Evolutionary conservation across 73 alveolate species (phyloP).

Genomic region (Paramecium biaurelia): DNA sequence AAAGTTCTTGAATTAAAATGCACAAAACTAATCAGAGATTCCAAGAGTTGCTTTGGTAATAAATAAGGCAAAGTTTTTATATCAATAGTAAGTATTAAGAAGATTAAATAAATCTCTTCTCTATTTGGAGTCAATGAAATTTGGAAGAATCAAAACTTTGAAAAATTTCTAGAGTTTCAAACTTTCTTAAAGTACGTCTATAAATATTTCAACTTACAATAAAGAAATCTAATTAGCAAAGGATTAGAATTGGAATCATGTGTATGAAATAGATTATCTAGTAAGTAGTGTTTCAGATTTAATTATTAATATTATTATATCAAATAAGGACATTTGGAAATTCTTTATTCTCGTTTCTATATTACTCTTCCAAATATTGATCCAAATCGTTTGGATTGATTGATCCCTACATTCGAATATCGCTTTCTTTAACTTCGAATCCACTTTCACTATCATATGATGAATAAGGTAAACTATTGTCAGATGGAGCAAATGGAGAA

Average conservation of each 20-base stretch:
- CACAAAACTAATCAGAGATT: too few species aligned
- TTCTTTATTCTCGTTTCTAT: not conserved
- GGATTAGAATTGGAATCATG: not conserved
- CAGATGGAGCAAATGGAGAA: conserved; percentile 43
- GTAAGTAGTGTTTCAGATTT: not conserved
- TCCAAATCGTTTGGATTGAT: not conserved
- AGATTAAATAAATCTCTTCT: too few species aligned
- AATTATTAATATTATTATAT: not conserved
- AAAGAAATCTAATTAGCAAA: not conserved
- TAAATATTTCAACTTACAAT: not conserved
- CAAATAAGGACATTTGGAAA: not conserved
- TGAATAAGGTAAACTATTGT: not conserved
- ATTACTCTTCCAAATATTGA: not conserved
- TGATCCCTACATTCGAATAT: not conserved
- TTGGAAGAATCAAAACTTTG: too few species aligned
- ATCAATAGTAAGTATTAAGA: too few species aligned
- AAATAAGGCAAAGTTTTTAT: too few species aligned
- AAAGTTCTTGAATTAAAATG: too few species aligned
- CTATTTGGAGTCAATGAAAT: too few species aligned
- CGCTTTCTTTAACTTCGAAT: conserved; percentile 33
- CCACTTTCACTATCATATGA: conserved; percentile 40
- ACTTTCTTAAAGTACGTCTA: not conserved
- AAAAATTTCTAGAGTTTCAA: not conserved
- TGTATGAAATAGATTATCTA: not conserved
- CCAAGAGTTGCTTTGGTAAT: too few species aligned